Evolutionary conservation across 129 eudicot species (phyloP).

Genomic region (Saposhnikovia divaricata): DNA sequence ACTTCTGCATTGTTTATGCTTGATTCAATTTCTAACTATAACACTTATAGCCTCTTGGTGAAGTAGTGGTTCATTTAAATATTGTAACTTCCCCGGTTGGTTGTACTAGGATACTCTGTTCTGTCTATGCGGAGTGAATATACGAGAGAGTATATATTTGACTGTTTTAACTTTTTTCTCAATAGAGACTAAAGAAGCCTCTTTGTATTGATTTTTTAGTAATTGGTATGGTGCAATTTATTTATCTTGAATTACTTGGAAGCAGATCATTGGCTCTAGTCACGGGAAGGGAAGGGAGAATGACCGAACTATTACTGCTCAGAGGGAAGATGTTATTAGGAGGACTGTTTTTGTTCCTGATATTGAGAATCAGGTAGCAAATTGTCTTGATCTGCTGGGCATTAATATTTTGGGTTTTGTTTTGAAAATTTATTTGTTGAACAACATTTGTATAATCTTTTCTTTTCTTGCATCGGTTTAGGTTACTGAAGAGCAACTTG

Average conservation of each 20-base stretch:
- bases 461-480: not conserved
- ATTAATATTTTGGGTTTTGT: not conserved
- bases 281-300: conserved; percentile 71
- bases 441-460: not conserved
- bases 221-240: not conserved
- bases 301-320: conserved; percentile 63
- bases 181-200: not conserved
- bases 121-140: not conserved
- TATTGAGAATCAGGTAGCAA: conserved; percentile 75
- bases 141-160: no score
- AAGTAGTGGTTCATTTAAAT: not conserved
- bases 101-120: not conserved
- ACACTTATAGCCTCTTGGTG: not conserved
- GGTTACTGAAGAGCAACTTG: conserved; percentile 76
- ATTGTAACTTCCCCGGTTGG: not conserved
- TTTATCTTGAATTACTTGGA: conserved; percentile 30
- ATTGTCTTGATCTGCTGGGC: not conserved
- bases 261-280: conserved; percentile 37
- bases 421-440: not conserved
- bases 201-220: not conserved
- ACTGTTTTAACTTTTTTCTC: not conserved
- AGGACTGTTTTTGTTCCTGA: conserved; percentile 89
- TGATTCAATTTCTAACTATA: not conserved
- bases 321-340: conserved; percentile 71
- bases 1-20: not conserved